Conservation (phyloP, 345 rosid genomes). For the Citrus glauca region DNA sequence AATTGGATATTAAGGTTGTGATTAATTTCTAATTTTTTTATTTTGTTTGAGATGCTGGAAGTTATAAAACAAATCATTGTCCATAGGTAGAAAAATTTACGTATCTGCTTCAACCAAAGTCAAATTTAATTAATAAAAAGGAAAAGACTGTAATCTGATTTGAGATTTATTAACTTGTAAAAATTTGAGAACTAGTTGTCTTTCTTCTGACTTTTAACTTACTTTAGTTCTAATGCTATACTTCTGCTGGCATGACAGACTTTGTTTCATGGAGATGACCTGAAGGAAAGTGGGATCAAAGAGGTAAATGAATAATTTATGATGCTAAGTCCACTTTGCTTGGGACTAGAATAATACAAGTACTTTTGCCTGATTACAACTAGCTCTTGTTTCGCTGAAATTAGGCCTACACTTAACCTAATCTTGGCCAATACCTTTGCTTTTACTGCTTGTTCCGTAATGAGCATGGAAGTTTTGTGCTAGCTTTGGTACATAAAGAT, state of each 20-base stretch:
- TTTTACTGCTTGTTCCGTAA: not conserved
- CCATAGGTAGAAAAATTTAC: not conserved
- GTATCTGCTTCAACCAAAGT: not conserved
- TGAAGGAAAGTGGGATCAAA: conserved; percentile 72
- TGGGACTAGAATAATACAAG: not conserved
- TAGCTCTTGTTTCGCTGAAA: conserved; percentile 4
- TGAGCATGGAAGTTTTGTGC: not conserved
- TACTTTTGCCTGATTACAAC: conserved; percentile 12
- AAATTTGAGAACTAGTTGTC: conserved; percentile 6
- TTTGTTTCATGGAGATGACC: conserved; percentile 69
- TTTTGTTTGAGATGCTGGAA: conserved; percentile 2
- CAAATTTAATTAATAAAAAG: not conserved
- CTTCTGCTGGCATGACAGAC: conserved; percentile 50
- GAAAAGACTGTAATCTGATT: not conserved
- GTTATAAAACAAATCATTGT: conserved; percentile 3
- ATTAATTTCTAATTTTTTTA: conserved; percentile 6
- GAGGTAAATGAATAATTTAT: conserved; percentile 55
- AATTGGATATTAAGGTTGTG: conserved; percentile 71
- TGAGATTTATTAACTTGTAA: not conserved
- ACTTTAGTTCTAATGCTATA: conserved; percentile 14
- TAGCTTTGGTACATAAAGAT: not conserved
- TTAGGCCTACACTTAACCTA: not conserved
- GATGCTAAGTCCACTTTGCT: not conserved
- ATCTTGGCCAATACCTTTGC: not conserved
- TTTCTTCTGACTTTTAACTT: not conserved